Conservation (phyloP, 345 rosid species). For the Nephelium lappaceum region DNA sequence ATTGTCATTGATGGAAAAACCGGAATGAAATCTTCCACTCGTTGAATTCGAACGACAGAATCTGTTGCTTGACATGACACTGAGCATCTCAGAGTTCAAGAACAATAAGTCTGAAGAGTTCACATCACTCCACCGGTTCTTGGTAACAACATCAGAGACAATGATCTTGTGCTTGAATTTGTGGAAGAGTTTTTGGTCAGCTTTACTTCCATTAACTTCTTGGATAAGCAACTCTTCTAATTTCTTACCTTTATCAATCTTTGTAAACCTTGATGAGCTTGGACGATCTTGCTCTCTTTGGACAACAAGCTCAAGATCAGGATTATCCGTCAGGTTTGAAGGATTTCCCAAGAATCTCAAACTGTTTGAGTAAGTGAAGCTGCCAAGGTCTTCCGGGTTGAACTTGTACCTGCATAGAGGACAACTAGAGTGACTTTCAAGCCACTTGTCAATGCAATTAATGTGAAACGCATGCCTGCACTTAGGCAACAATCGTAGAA, state of each 20-base stretch:
- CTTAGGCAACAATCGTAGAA: constrained; percentile 44
- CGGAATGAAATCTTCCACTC: constrained; percentile 16
- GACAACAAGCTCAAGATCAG: constrained; percentile 38
- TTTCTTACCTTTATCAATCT: neutral
- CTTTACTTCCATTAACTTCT: constrained; percentile 10
- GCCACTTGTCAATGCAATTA: constrained; percentile 54
- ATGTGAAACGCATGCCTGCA: constrained; percentile 55
- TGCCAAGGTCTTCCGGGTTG: constrained; percentile 27
- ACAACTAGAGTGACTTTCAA: constrained; percentile 45
- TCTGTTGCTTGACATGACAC: constrained; percentile 30
- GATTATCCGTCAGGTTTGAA: constrained; percentile 32
- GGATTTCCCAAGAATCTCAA: constrained; percentile 29
- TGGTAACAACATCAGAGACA: constrained; percentile 42
- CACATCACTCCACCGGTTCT: constrained; percentile 55
- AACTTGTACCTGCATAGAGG: constrained; percentile 53
- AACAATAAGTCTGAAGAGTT: constrained; percentile 52
- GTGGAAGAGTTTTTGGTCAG: constrained; percentile 27
- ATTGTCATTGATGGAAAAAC: constrained; percentile 15
- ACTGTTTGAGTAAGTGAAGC: constrained; percentile 34
- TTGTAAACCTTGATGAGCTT: constrained; percentile 24
- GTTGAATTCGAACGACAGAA: constrained; percentile 22
- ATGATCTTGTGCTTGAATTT: constrained; percentile 51
- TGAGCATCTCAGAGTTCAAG: constrained; percentile 47
- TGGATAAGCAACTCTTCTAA: constrained; percentile 22
- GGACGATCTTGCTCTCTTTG: constrained; percentile 36